Conservation (phyloP, 345 rosid species). For the Aegle marmelos region DNA sequence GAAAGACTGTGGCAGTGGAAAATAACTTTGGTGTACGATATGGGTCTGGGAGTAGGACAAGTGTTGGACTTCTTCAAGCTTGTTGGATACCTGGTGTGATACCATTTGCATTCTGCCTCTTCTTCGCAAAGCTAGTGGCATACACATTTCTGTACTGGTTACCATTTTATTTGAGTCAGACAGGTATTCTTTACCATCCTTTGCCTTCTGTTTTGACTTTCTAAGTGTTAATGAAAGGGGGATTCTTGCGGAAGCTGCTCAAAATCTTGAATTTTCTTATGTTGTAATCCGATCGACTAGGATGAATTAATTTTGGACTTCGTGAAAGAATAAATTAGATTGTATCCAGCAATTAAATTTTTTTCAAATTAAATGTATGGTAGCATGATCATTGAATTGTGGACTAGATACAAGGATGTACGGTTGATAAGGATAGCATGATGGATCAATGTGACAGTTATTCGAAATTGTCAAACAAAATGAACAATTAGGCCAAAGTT, state of each 20-base stretch:
- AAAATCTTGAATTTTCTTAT: background rate
- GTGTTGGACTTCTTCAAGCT: slow-evolving; percentile 85
- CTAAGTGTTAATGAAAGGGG: background rate
- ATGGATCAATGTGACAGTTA: background rate
- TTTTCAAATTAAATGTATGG: background rate
- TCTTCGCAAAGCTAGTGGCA: slow-evolving; percentile 91
- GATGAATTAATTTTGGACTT: background rate
- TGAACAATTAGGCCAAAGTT: background rate
- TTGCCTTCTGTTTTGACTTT: background rate
- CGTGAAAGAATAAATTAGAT: background rate
- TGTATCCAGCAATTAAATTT: background rate
- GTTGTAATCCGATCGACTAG: background rate
- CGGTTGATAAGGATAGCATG: background rate
- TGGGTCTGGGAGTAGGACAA: slow-evolving; percentile 48
- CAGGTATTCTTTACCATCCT: slow-evolving; percentile 42
- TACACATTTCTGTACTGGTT: slow-evolving; percentile 92
- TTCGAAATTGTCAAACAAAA: background rate
- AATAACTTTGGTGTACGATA: background rate
- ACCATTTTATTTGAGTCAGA: slow-evolving; percentile 87
- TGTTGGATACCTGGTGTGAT: slow-evolving; percentile 92
- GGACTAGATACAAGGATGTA: background rate
- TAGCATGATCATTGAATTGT: background rate
- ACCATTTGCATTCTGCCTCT: slow-evolving; percentile 81
- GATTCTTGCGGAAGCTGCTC: background rate
- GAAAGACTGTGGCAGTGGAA: slow-evolving; percentile 9